phyloP scores from a whole-genome alignment of 805 yeast genomes.

The Yarrowia sp. region DNA sequence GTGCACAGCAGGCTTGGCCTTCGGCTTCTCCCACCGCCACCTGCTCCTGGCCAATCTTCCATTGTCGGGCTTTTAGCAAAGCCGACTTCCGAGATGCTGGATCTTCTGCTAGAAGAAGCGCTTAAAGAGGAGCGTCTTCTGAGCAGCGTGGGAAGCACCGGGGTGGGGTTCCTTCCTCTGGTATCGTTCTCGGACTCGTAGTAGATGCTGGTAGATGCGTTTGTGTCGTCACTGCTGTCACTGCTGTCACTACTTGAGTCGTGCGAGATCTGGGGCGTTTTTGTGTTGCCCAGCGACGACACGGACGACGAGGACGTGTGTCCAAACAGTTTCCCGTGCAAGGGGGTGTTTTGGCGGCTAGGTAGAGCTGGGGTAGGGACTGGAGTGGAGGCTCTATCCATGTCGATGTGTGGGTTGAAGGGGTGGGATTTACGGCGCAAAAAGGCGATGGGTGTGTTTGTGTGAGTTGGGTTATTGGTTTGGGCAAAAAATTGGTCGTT shows the following conservation, averaged over 20 bases:
- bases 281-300: slow-evolving; percentile 29
- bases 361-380: slow-evolving; percentile 14
- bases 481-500: no score
- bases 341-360: slow-evolving; percentile 18
- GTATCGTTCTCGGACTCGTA: slow-evolving; percentile 23
- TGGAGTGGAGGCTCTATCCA: slow-evolving; percentile 33
- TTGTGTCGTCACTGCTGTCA: slow-evolving; percentile 21
- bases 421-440: neutral
- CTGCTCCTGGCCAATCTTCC: slow-evolving; percentile 23
- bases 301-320: slow-evolving; percentile 25
- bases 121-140: slow-evolving; percentile 7
- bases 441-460: neutral
- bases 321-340: slow-evolving; percentile 31
- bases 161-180: slow-evolving; percentile 12
- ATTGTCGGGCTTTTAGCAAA: slow-evolving; percentile 16
- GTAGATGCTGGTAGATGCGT: slow-evolving; percentile 33
- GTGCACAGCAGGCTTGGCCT: slow-evolving; percentile 7
- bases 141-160: slow-evolving; percentile 5
- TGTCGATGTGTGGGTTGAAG: neutral
- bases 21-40: neutral
- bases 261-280: neutral
- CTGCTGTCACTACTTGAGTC: slow-evolving; percentile 20
- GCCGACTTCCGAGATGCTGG: slow-evolving; percentile 10
- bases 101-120: slow-evolving; percentile 12
- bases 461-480: neutral